Evolutionary conservation across 257 asterid genomes (phyloP).

Genomic region (Fraxinus cuspidata): DNA sequence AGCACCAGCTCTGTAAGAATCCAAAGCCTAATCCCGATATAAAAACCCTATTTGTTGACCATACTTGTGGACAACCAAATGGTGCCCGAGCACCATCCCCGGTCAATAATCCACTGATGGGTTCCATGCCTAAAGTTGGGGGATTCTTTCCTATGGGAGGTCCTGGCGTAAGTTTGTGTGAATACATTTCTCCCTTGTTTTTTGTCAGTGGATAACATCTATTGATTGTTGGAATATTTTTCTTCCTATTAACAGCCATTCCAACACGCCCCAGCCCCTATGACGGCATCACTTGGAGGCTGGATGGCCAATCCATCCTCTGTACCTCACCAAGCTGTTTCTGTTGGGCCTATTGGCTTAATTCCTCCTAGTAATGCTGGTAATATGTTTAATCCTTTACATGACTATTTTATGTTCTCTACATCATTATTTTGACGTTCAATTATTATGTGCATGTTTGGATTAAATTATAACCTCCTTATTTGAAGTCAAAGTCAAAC

Average conservation of each 20-base stretch:
- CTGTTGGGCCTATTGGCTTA: slow-evolving; percentile 50
- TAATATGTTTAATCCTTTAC: slow-evolving; percentile 19
- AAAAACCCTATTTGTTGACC: slow-evolving; percentile 43
- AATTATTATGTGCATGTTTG: not conserved
- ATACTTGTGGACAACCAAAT: slow-evolving; percentile 35
- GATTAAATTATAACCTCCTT: no score
- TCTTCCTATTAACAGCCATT: slow-evolving; percentile 34
- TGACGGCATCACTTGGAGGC: slow-evolving; percentile 48
- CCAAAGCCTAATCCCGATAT: slow-evolving; percentile 45
- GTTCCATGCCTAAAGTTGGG: slow-evolving; percentile 33
- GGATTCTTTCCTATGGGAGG: slow-evolving; percentile 52
- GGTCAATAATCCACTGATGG: slow-evolving; percentile 22
- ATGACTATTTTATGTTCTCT: not conserved
- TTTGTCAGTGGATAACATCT: slow-evolving; percentile 4
- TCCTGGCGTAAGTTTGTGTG: slow-evolving; percentile 48
- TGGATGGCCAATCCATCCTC: slow-evolving; percentile 55
- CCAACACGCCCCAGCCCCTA: slow-evolving; percentile 47
- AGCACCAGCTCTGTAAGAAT: slow-evolving; percentile 50
- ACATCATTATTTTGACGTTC: not conserved
- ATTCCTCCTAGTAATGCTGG: slow-evolving; percentile 51
- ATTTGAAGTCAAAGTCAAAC: no score
- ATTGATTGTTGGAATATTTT: slow-evolving; percentile 6
- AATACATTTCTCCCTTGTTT: not conserved
- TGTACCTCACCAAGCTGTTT: slow-evolving; percentile 44
- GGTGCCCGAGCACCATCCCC: slow-evolving; percentile 41